phyloP scores from a whole-genome alignment of 2,329 filamentous ascomycete species.

The Neonectria hederae region DNA sequence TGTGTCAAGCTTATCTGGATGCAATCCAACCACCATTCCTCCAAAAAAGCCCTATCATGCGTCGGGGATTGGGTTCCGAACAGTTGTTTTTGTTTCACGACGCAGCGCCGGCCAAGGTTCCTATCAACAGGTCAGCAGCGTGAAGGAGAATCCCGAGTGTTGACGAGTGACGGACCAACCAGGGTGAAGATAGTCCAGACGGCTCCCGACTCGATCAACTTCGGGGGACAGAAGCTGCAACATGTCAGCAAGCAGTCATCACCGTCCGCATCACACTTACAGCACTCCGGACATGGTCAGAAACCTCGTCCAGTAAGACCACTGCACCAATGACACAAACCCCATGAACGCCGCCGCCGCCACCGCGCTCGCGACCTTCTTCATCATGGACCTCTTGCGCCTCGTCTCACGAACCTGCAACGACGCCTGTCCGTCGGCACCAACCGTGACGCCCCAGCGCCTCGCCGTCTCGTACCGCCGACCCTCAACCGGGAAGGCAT shows the following conservation, averaged over 20 bases:
- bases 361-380: conserved; percentile 23
- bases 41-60: neutral
- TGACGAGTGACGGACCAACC: conserved; percentile 3
- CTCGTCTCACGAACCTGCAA: conserved; percentile 23
- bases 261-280: conserved; percentile 13
- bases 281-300: conserved; percentile 31
- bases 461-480: conserved; percentile 31
- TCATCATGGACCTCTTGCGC: conserved; percentile 2
- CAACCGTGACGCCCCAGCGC: conserved; percentile 34
- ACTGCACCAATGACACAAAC: conserved; percentile 28
- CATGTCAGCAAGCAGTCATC: neutral
- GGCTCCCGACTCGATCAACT: conserved; percentile 19
- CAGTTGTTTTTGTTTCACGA: conserved; percentile 14
- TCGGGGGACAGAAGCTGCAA: conserved; percentile 22
- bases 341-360: conserved; percentile 24
- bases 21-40: neutral
- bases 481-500: conserved; percentile 37
- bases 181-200: conserved; percentile 26
- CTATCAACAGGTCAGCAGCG: conserved; percentile 14
- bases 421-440: conserved; percentile 28
- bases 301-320: conserved; percentile 34
- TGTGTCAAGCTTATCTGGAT: no score
- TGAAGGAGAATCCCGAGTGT: neutral
- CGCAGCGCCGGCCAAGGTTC: conserved; percentile 27
- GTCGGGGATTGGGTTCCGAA: neutral